Evolutionary conservation across 495 filamentous ascomycete genomes (phyloP), one percentile per base, ranked within the genome.

Genomic region (Aspergillus campestris): DNA sequence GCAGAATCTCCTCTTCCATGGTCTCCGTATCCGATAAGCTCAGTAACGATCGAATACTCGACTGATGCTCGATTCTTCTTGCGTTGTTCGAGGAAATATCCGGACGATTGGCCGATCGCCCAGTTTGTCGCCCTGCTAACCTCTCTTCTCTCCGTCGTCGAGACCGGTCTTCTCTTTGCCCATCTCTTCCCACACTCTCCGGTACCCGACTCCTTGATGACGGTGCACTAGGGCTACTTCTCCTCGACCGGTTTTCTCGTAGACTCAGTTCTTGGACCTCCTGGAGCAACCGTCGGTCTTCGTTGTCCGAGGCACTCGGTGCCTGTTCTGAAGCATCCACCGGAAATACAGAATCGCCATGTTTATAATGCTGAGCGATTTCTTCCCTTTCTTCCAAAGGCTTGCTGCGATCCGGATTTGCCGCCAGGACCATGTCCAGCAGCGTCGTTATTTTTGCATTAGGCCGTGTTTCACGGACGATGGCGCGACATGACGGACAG

Each of bases 401-500:
- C 56, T 78, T 82, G 12, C 62, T 80, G 35, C 78, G 79, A 9
- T 78, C 81, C 5, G 92, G 89, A 61, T 94, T 83, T 42, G 82
- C 77, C 37, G 76, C 65, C 15, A 95, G 60, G 31, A 70, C 66
- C 77, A 89, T 84, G 11, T 94, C 88, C 15, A 97, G 65, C 40
- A 96, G 66, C 1, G 86, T 89, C 0, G 80, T 89, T 13, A 94
- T 81, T 10, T 80, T 83, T 13, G 89, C 84, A 79, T 95, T 89
- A 47, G 84, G 84, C 47, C 79, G 79, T 31, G 90, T 92, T 50
- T 82, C 83, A 36, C 86, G 79, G 34, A 98, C 90, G 15, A 72
- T 63, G 6, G 88, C 82, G n/a, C 92, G 84, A 62, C 92, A 98
- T 58, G 86, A 85, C 6, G 92, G 92, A 58, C 92, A 98, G 40